A percentile compares a stretch with the other conserved stretches of the same genome.
Evolutionary conservation across 495 filamentous ascomycete species (phyloP).

Genomic region (Eremomyces bilateralis): DNA sequence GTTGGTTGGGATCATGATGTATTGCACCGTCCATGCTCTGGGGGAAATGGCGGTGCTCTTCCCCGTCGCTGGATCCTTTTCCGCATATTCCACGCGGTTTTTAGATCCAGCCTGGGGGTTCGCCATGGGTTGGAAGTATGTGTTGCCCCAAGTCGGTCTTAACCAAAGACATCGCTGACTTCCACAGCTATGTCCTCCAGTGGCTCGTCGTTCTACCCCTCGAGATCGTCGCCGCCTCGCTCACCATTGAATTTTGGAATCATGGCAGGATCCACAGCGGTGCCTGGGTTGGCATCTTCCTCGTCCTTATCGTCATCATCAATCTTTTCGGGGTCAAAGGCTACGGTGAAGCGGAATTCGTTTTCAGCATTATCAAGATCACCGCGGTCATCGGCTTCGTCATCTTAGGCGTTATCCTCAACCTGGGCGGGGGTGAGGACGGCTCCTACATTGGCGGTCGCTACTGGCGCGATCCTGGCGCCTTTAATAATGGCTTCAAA

Average conservation of each 20-base stretch:
- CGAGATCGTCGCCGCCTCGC: conserved; percentile 76
- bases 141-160: conserved; percentile 7
- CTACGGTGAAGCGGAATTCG: conserved; percentile 23
- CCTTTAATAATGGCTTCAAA: conserved; percentile 85
- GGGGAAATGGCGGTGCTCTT: conserved; percentile 85
- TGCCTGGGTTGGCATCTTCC: conserved; percentile 48
- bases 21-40: conserved; percentile 75
- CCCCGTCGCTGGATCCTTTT: conserved; percentile 82
- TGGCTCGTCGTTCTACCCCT: conserved; percentile 79
- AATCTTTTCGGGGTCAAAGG: conserved; percentile 21
- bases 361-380: conserved; percentile 38
- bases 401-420: conserved; percentile 19
- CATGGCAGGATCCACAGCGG: conserved; percentile 35
- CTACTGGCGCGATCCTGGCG: conserved; percentile 69
- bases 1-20: conserved; percentile 76
- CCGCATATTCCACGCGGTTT: conserved; percentile 80
- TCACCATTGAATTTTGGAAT: conserved; percentile 78
- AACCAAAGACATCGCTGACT: not conserved
- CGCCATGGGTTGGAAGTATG: conserved; percentile 89
- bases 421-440: conserved; percentile 44
- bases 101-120: conserved; percentile 93
- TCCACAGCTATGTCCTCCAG: conserved; percentile 60
- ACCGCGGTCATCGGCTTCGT: conserved; percentile 40
- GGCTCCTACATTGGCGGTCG: conserved; percentile 65
- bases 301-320: conserved; percentile 16